Evolutionary conservation across 257 asterid species (phyloP).

Genomic region (Forsythia suspensa): DNA sequence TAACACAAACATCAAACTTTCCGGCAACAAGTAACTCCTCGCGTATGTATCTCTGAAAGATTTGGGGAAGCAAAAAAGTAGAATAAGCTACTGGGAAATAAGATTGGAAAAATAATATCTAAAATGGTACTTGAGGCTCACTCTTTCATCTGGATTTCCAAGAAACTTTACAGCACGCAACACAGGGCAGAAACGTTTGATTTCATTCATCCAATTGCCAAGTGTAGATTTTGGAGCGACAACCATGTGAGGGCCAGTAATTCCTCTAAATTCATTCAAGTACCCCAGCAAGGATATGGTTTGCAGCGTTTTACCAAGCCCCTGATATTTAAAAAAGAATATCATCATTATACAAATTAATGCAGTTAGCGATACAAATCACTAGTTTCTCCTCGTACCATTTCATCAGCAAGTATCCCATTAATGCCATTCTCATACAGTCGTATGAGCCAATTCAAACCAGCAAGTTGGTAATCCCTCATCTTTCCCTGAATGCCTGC

Average conservation of each 20-base stretch:
- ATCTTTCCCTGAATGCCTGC: conserved; percentile 99
- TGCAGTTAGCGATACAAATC: conserved; percentile 4
- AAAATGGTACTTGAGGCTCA: conserved; percentile 33
- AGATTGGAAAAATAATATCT: conserved; percentile 13
- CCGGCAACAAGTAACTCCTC: conserved; percentile 97
- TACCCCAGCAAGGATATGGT: conserved; percentile 95
- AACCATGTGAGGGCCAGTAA: conserved; percentile 99
- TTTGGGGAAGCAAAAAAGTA: conserved; percentile 6
- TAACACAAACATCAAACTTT: conserved; percentile 93
- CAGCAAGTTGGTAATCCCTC: conserved; percentile 99
- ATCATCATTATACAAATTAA: conserved; percentile 8
- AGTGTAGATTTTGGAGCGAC: conserved; percentile 99
- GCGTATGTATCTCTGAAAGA: conserved; percentile 71
- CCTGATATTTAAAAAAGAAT: conserved; percentile 38
- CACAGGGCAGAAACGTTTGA: conserved; percentile 87
- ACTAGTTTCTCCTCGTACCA: conserved; percentile 46
- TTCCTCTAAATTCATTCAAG: conserved; percentile 92
- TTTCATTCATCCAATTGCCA: conserved; percentile 99
- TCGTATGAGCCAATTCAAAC: conserved; percentile 93
- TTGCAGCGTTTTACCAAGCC: conserved; percentile 97
- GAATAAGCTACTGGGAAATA: not conserved
- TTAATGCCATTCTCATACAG: conserved; percentile 96
- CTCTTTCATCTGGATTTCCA: conserved; percentile 98
- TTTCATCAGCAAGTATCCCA: conserved; percentile 99
- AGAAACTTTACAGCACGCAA: conserved; percentile 94